phyloP scores from a whole-genome alignment of 2,329 filamentous ascomycete genomes.

The Alternaria sp. region DNA sequence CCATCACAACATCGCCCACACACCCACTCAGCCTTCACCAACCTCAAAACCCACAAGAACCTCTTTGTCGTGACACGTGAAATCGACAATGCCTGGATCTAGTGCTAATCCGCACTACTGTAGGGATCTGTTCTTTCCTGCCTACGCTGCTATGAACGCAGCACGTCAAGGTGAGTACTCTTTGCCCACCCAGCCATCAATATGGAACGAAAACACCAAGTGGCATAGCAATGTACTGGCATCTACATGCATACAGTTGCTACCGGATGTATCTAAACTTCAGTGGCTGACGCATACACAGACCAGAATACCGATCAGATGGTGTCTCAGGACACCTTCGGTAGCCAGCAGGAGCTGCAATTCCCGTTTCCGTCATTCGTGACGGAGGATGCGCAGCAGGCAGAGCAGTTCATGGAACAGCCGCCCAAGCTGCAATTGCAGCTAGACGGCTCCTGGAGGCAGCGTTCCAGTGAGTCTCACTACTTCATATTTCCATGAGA shows the following conservation, averaged over 20 bases:
- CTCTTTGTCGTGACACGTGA: too few species aligned
- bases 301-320: background rate
- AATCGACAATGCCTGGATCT: too few species aligned
- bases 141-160: background rate
- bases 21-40: constrained; percentile 2
- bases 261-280: background rate
- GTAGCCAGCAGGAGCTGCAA: background rate
- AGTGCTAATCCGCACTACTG: background rate
- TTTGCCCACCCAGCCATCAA: background rate
- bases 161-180: constrained; percentile 6
- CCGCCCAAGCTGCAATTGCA: background rate
- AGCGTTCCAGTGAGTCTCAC: background rate
- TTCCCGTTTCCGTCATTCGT: background rate
- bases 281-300: constrained; percentile 6
- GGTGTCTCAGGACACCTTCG: background rate
- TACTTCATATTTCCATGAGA: background rate
- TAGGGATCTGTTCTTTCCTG: background rate
- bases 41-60: background rate
- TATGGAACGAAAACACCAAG: background rate
- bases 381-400: background rate
- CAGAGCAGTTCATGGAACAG: background rate
- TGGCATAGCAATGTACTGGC: background rate
- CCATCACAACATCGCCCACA: constrained; percentile 6
- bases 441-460: background rate
- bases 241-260: background rate